phyloP scores from a whole-genome alignment of 2,329 filamentous ascomycete genomes.

The Ustulina deusta region DNA sequence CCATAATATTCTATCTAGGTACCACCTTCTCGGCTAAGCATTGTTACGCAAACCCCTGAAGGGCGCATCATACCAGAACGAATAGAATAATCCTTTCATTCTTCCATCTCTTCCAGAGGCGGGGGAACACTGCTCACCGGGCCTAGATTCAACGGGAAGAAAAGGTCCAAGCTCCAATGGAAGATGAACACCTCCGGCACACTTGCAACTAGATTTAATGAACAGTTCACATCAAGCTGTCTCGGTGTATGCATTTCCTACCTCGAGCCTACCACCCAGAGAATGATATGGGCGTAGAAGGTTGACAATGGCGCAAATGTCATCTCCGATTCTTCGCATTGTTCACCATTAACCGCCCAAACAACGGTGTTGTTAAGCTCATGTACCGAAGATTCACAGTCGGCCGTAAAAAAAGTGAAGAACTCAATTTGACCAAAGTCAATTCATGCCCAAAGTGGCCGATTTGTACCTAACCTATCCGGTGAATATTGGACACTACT shows the following conservation, averaged over 20 bases:
- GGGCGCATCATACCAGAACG: neutral
- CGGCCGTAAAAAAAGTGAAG: neutral
- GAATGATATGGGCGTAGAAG: neutral
- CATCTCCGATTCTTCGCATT: neutral
- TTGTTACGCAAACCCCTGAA: neutral
- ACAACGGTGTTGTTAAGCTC: neutral
- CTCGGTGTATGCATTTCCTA: neutral
- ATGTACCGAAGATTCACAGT: neutral
- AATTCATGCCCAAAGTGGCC: conserved; percentile 60
- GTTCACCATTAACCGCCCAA: neutral
- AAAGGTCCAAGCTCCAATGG: neutral
- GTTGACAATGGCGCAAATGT: neutral
- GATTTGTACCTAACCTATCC: conserved; percentile 54
- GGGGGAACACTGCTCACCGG: neutral
- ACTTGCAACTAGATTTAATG: neutral
- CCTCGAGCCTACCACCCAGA: neutral
- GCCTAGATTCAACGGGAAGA: neutral
- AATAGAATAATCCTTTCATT: neutral
- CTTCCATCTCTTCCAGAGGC: neutral
- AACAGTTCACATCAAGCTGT: conserved; percentile 63
- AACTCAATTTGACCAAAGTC: conserved; percentile 32
- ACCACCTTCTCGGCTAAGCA: neutral
- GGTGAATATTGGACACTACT: conserved; percentile 36
- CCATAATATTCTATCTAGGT: neutral
- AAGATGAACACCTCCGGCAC: neutral